Base-by-base conservation (phyloP, 1,284 basidiomycete species). In the Pisolithus thermaeus region DNA sequence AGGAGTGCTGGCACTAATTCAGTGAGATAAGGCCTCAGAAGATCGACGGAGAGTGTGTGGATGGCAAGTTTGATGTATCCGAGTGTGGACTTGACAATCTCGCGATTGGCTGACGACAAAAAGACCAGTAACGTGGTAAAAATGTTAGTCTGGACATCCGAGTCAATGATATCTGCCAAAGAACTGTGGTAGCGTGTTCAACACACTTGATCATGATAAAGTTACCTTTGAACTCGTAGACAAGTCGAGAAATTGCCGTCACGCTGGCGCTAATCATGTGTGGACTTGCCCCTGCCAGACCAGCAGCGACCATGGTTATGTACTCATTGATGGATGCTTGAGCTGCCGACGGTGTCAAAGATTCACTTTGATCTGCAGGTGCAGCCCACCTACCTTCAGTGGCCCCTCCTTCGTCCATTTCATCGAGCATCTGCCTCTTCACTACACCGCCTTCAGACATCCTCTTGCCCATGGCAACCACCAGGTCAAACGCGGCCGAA, bases 181-280 rank as follows among this genome's bases (percentile, higher is more conserved):
- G 47, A 46, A 14, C 3, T 9, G 23, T 35, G 18, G 36, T 56
- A 45, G 42, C 41, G 9, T 11, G 9, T 27, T 18, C 23, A 12
- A 27, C 25, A 27, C 9, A 44, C 9, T 6, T 7, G 23, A 16
- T n/a, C 23, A 30, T 14, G n/a, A 37, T 30, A n/a, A 44, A n/a
- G 32, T 36, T 46, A 92, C 92, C 84, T 78, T 90, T 92, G 76
- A 97, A 99, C 72, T 99, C 97, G 70, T 98, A 99, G 7, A 98
- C 77, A 7, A 99, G 77, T 25, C 97, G 81, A 1, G 95, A 93
- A 43, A 99, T 83, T 0, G 94, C 92, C 1, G 95, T 98, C 56
- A 99, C 85, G 4, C 92, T 92, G 2, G 97, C 97, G 62, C 92
- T 95, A 68, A 99, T 97, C 94, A 97, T 99, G 69, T 99, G 97